Evolutionary conservation across 352 stramenopile species (phyloP).

Genomic region (Phytophthora syringae): DNA sequence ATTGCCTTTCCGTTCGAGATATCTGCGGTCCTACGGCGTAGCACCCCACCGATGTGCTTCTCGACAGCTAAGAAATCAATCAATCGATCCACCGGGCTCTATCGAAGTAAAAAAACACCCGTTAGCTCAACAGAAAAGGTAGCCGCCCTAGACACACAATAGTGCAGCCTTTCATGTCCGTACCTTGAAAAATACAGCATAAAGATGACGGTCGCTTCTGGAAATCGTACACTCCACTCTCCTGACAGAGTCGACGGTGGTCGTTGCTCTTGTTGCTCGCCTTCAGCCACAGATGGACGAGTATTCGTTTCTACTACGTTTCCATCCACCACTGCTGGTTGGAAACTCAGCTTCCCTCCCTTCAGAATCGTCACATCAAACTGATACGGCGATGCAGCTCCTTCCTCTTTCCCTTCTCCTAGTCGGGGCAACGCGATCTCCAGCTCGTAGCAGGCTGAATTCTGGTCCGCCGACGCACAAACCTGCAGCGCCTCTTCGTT

Average conservation of each 20-base stretch:
- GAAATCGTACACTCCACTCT: constrained; percentile 58
- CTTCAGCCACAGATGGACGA: neutral
- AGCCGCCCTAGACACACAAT: too few species aligned
- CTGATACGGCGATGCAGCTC: constrained; percentile 10
- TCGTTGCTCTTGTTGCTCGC: constrained; percentile 24
- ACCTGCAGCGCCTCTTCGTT: constrained; percentile 59
- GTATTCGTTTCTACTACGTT: neutral
- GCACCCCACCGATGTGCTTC: constrained; percentile 39
- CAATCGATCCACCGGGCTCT: constrained; percentile 46
- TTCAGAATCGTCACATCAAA: constrained; percentile 37
- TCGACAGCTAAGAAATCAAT: constrained; percentile 60
- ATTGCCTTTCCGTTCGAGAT: constrained; percentile 29
- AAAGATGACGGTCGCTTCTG: constrained; percentile 21
- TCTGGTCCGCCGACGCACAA: constrained; percentile 46
- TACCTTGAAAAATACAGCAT: constrained; percentile 58
- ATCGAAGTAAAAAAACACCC: neutral
- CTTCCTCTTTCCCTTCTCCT: neutral
- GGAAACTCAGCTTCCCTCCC: constrained; percentile 58
- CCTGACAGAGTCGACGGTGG: constrained; percentile 33
- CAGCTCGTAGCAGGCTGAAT: constrained; percentile 58
- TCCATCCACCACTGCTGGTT: constrained; percentile 7
- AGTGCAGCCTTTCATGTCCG: neutral
- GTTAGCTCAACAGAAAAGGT: constrained; percentile 3
- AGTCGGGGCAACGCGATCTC: constrained; percentile 50
- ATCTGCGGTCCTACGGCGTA: constrained; percentile 46